These are phyloP conservation scores for Dendrobium officinale DNA, from an alignment of 106 monocot species.

Conservation along the genomic window DNA sequence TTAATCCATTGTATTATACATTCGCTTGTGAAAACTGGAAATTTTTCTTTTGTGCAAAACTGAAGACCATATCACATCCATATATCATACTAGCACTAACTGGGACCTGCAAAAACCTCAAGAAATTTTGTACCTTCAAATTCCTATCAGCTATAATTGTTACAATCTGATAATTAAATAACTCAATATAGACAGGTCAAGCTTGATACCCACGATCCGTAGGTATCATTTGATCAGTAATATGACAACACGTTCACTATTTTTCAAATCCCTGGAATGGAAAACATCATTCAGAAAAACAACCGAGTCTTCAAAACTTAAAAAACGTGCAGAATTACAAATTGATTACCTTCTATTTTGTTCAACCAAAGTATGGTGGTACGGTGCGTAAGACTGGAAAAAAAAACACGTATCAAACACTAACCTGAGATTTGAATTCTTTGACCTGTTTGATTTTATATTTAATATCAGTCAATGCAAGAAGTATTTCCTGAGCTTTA, in stretches of 20 bases:
- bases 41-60: neutral
- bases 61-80: neutral
- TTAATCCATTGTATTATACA: neutral
- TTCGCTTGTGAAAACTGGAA: neutral
- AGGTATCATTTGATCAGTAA: neutral
- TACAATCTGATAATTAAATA: neutral
- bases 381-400: neutral
- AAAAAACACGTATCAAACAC: neutral
- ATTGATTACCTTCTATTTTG: neutral
- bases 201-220: neutral
- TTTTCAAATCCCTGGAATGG: neutral
- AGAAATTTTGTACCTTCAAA: neutral
- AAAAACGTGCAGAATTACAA: neutral
- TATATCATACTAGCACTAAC: neutral
- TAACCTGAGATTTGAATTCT: constrained; percentile 84
- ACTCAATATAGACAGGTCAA: neutral
- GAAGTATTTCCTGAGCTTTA: constrained; percentile 73
- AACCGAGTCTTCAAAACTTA: neutral
- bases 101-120: neutral
- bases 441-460: constrained; percentile 79
- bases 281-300: neutral
- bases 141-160: neutral
- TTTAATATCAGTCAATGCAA: constrained; percentile 81
- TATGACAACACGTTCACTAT: neutral
- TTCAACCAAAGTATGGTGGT: neutral